A percentile compares a stretch with the other conserved stretches of the same genome.
phyloP scores from a whole-genome alignment of 2,329 filamentous ascomycete species.

The Cladosporium halotolerans region DNA sequence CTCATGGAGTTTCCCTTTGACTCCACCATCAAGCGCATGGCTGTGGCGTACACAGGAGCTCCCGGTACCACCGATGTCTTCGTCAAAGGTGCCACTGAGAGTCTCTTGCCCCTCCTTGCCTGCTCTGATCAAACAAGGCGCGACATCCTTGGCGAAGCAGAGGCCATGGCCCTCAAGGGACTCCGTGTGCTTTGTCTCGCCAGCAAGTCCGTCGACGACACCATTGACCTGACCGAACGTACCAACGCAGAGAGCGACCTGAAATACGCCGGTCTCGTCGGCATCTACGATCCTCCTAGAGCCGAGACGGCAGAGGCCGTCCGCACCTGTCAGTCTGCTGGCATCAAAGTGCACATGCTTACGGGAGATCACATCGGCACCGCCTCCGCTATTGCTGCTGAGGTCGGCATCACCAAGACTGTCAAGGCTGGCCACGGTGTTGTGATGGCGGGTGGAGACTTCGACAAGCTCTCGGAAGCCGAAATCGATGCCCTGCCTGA shows the following conservation, averaged over 20 bases:
- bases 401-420: slow-evolving; percentile 36
- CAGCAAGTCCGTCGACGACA: slow-evolving; percentile 13
- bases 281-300: slow-evolving; percentile 29
- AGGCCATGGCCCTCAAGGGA: slow-evolving; percentile 26
- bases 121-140: slow-evolving; percentile 17
- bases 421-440: slow-evolving; percentile 18
- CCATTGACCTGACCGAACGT: slow-evolving; percentile 17
- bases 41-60: slow-evolving; percentile 22
- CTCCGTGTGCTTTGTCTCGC: slow-evolving; percentile 30
- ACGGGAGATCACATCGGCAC: slow-evolving; percentile 44
- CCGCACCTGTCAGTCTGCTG: slow-evolving; percentile 39
- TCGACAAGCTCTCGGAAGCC: slow-evolving; percentile 35
- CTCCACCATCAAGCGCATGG: slow-evolving; percentile 30
- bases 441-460: slow-evolving; percentile 37
- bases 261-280: slow-evolving; percentile 26
- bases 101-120: slow-evolving; percentile 26
- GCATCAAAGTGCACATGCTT: slow-evolving; percentile 45
- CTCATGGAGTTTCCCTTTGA: slow-evolving; percentile 30
- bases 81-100: slow-evolving; percentile 31
- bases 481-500: slow-evolving; percentile 34
- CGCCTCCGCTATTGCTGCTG: slow-evolving; percentile 40
- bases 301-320: slow-evolving; percentile 35
- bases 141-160: slow-evolving; percentile 24
- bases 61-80: slow-evolving; percentile 19
- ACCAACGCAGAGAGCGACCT: slow-evolving; percentile 22